These are phyloP conservation scores for Crithidia acanthocephali DNA, from an alignment of 208 protist genomes.

Conservation along the genomic window DNA sequence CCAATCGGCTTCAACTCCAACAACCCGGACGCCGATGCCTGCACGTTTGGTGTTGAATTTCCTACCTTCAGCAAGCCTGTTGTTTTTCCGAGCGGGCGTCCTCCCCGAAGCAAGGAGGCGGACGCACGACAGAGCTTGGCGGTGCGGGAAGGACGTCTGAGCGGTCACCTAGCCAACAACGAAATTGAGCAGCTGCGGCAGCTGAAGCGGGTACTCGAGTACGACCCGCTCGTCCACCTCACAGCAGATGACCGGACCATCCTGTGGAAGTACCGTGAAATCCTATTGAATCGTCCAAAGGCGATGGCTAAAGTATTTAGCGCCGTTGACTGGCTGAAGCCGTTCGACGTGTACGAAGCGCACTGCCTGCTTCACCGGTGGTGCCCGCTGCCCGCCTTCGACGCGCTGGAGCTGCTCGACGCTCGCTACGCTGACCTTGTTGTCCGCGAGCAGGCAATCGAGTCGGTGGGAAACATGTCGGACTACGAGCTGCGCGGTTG, in stretches of 20 bases:
- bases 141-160: slow-evolving; percentile 28
- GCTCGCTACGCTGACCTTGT: slow-evolving; percentile 63
- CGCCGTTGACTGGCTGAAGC: slow-evolving; percentile 71
- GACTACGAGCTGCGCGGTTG: slow-evolving; percentile 78
- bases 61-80: slow-evolving; percentile 54
- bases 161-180: slow-evolving; percentile 37
- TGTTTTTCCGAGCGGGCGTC: slow-evolving; percentile 52
- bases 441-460: slow-evolving; percentile 77
- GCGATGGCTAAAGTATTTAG: slow-evolving; percentile 81
- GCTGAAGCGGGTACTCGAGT: slow-evolving; percentile 56
- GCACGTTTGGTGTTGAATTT: slow-evolving; percentile 43
- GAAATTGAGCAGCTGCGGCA: slow-evolving; percentile 62
- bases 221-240: slow-evolving; percentile 66
- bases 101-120: slow-evolving; percentile 36
- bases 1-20: slow-evolving; percentile 41
- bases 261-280: slow-evolving; percentile 73
- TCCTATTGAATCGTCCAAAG: slow-evolving; percentile 52
- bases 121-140: slow-evolving; percentile 20
- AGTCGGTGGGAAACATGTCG: slow-evolving; percentile 55
- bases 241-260: slow-evolving; percentile 63
- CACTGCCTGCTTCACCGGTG: slow-evolving; percentile 60
- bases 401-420: slow-evolving; percentile 85
- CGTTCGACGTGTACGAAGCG: slow-evolving; percentile 64
- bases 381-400: slow-evolving; percentile 55
- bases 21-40: slow-evolving; percentile 42